phyloP scores from a whole-genome alignment of 129 eudicot genomes.

The Tagetes patula region DNA sequence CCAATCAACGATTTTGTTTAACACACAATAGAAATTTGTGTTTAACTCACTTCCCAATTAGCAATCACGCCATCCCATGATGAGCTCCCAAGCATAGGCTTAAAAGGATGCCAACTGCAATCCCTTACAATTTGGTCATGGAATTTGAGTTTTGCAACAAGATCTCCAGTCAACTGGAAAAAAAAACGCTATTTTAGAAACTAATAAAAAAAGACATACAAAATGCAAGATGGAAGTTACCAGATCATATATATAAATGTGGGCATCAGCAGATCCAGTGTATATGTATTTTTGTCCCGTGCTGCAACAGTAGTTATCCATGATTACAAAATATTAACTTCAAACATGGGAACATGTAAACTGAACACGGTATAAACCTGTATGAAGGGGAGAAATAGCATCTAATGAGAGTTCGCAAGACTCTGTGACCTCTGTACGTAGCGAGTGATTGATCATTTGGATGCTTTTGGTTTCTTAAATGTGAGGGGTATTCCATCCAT shows the following conservation, averaged over 20 bases:
- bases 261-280: constrained; percentile 82
- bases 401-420: constrained; percentile 82
- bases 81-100: constrained; percentile 76
- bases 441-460: constrained; percentile 69
- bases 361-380: constrained; percentile 44
- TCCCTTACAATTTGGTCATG: constrained; percentile 73
- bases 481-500: constrained; percentile 91
- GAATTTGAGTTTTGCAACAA: constrained; percentile 58
- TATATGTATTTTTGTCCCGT: constrained; percentile 94
- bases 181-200: neutral
- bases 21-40: too few relatives aligned
- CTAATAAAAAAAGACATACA: neutral
- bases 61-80: constrained; percentile 83
- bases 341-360: neutral
- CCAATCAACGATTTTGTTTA: neutral
- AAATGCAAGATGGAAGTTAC: constrained; percentile 37
- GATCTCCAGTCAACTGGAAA: constrained; percentile 55
- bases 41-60: constrained; percentile 54
- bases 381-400: constrained; percentile 84
- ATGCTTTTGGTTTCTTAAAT: constrained; percentile 50
- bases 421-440: constrained; percentile 88
- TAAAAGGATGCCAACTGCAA: constrained; percentile 87
- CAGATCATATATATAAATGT: constrained; percentile 79
- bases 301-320: constrained; percentile 41
- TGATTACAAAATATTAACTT: constrained; percentile 10